Evolutionary conservation across 1,284 basidiomycete genomes (phyloP).

Genomic region (Cryptococcus hybrid): DNA sequence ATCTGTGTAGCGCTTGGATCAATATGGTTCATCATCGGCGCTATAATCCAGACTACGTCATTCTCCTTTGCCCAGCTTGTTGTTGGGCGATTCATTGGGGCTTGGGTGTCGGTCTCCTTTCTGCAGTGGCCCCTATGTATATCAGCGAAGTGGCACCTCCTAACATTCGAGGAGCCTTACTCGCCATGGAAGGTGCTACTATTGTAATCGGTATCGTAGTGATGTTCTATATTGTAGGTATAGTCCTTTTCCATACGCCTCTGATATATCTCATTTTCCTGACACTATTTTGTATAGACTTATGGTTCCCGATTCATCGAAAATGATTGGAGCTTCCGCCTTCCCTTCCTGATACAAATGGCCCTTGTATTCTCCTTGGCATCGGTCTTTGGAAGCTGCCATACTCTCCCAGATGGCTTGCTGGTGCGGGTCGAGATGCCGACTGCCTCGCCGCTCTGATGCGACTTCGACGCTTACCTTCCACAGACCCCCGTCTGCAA

Average conservation of each 20-base stretch:
- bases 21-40: conserved; percentile 28
- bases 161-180: conserved; percentile 66
- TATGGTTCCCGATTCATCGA: conserved; percentile 22
- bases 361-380: conserved; percentile 13
- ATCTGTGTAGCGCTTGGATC: conserved; percentile 17
- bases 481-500: conserved; percentile 33
- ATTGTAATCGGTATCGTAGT: conserved; percentile 59
- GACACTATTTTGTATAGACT: conserved; percentile 1
- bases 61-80: conserved; percentile 21
- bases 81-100: conserved; percentile 31
- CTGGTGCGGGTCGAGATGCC: conserved; percentile 47
- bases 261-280: no score
- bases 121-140: conserved; percentile 45
- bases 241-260: background rate
- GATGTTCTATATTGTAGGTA: conserved; percentile 18
- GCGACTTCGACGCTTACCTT: conserved; percentile 35
- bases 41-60: conserved; percentile 32
- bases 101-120: conserved; percentile 37
- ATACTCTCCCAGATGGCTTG: conserved; percentile 62
- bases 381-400: conserved; percentile 52
- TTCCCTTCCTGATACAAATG: conserved; percentile 39
- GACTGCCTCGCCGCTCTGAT: conserved; percentile 32
- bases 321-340: conserved; percentile 25
- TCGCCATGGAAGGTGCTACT: conserved; percentile 70
- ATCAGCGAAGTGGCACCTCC: conserved; percentile 40